Conservation (phyloP, 179 eudicot species). For the Sideroxylon spinosum region DNA sequence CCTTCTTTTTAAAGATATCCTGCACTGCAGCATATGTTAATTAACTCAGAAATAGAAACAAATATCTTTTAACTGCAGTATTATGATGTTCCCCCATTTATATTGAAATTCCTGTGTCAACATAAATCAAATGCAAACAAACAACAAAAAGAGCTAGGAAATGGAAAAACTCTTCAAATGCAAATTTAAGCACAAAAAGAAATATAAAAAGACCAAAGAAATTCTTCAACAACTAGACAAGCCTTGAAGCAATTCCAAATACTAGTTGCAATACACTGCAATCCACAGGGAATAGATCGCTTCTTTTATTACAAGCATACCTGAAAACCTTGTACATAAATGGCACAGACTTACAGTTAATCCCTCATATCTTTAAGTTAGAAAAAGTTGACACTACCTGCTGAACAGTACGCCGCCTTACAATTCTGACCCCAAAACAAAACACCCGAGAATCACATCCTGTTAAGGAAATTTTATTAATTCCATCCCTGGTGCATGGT, state of each 20-base stretch:
- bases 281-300: background rate
- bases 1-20: no score
- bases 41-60: background rate
- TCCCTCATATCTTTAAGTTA: background rate
- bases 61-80: background rate
- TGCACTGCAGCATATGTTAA: background rate
- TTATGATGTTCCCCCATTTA: background rate
- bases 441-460: constrained; percentile 91
- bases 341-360: background rate
- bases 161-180: background rate
- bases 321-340: background rate
- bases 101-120: background rate
- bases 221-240: background rate
- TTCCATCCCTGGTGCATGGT: constrained; percentile 74
- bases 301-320: background rate
- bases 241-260: background rate
- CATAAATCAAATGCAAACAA: background rate
- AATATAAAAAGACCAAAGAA: background rate
- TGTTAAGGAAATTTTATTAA: constrained; percentile 78
- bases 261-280: background rate
- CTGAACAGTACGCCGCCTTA: constrained; percentile 68
- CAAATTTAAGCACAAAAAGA: background rate
- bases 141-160: background rate
- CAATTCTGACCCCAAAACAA: constrained; percentile 88
- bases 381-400: constrained; percentile 48